A percentile compares a stretch with the other conserved stretches of the same genome.
These are phyloP conservation scores for Desmodesmus armatus DNA, from an alignment of 139 green algal genomes.

Conservation along the genomic window DNA sequence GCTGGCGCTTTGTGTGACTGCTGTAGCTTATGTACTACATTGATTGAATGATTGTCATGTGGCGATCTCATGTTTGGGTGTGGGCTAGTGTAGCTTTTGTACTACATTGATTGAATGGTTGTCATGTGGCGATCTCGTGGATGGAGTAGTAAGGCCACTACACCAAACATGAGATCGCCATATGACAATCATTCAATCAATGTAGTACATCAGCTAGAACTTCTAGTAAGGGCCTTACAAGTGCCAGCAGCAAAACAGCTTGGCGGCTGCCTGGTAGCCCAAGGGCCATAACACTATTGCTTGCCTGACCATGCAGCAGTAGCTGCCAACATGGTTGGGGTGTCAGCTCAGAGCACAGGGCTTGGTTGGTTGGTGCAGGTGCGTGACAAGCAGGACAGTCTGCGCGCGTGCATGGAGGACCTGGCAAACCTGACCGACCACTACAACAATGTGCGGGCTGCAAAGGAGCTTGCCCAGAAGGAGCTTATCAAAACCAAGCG, in stretches of 20 bases:
- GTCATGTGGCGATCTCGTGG: no score
- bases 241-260: not conserved
- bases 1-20: not conserved
- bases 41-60: not conserved
- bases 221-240: no score
- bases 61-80: no score
- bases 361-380: conserved; percentile 39
- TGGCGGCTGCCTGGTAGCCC: not conserved
- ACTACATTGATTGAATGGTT: no score
- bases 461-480: conserved; percentile 81
- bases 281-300: not conserved
- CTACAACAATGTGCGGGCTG: conserved; percentile 76
- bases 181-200: no score
- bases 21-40: not conserved
- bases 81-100: no score
- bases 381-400: conserved; percentile 66
- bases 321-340: no score
- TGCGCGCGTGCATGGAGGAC: conserved; percentile 78
- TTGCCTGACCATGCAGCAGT: not conserved
- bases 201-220: no score
- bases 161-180: no score
- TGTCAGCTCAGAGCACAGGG: no score
- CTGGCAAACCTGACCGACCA: conserved; percentile 69
- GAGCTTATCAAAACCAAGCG: conserved; percentile 69
- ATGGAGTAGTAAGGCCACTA: no score